These are phyloP conservation scores for Nemania sp. DNA, from an alignment of 2,329 filamentous ascomycete species.

Conservation along the genomic window DNA sequence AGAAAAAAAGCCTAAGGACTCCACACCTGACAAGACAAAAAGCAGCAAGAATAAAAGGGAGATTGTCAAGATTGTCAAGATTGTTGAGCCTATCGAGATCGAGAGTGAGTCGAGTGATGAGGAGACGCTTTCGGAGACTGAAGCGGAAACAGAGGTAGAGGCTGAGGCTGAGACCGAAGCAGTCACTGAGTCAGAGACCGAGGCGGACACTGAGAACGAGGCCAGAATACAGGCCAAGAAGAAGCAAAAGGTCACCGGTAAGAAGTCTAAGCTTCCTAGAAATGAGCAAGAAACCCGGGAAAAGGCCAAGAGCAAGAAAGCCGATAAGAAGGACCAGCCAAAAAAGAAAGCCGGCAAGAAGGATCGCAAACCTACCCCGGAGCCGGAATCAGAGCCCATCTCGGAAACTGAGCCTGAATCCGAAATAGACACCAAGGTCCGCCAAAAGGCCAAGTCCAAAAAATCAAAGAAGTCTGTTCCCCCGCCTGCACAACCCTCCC, in stretches of 20 bases:
- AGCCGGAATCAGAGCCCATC: constrained; percentile 18
- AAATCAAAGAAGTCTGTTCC: constrained; percentile 21
- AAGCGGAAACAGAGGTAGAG: constrained; percentile 24
- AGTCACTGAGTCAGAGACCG: background rate
- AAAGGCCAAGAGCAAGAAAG: constrained; percentile 29
- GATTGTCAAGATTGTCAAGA: background rate
- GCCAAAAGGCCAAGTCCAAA: constrained; percentile 31
- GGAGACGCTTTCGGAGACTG: constrained; percentile 12
- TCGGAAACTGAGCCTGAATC: constrained; percentile 34
- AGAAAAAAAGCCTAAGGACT: constrained; percentile 14
- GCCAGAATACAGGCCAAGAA: constrained; percentile 28
- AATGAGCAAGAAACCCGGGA: constrained; percentile 24
- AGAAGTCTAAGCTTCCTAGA: constrained; percentile 17
- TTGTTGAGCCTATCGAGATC: constrained; percentile 1
- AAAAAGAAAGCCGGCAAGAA: constrained; percentile 23
- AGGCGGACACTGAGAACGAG: constrained; percentile 25
- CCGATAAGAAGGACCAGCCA: constrained; percentile 26
- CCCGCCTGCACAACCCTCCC: constrained; percentile 35
- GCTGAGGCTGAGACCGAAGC: constrained; percentile 29
- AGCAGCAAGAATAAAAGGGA: constrained; percentile 29
- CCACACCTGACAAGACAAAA: constrained; percentile 8
- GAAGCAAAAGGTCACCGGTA: constrained; percentile 19
- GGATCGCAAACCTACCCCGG: constrained; percentile 23
- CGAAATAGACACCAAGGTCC: constrained; percentile 27
- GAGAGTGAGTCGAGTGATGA: constrained; percentile 24